Base-by-base conservation (phyloP, 768 basidiomycete species). In the Collybiopsis luxurians region DNA sequence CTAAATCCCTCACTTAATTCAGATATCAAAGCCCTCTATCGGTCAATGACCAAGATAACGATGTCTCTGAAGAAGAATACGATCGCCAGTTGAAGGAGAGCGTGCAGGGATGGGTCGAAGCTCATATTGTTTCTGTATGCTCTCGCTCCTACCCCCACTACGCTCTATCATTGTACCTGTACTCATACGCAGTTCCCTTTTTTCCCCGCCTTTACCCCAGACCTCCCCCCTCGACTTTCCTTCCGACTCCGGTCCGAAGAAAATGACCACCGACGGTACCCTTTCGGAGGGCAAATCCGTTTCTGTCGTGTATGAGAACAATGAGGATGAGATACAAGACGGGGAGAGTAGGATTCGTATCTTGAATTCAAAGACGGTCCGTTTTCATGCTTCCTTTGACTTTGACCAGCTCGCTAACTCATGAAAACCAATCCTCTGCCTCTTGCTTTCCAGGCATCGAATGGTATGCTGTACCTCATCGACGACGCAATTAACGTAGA, bases 71-170 rank as follows among this genome's bases (percentile, higher is more conserved):
- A 56, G 73, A 85, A 54, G 83, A 91, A 61, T 84, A 81, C 38
- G 86, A 93, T 55, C 71, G 71, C 11, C 66, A 64, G 44, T 82
- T 85, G 6, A 85, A 75, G 71, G 72, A 71, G 61, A 90, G 93
- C 62, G 88, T 95, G 12, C 80, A 86, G 61, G 77, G 77, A 50
- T 96, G 93, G 90, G 79, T 95, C 0, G 83, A 85, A 1, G 87
- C 87, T 2, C 94, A 95, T 64, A 84, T 95, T 58, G 80, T 96
- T 53, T 88, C 92, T 6, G 93, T 94, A 66, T 60, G 79, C 69
- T 9, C 72, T 61, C 4, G 13, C n/a, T 3, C 10, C 7, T 17
- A 17, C 40, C 7, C 10, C 40, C 23, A 5, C 40, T 1, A n/a
- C 1, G 10, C n/a, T n/a, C 45, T 47, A 13, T 17, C 45, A 13